These are phyloP conservation scores for Babjeviella inositovora DNA, from an alignment of 805 yeast species.

Conservation along the genomic window DNA sequence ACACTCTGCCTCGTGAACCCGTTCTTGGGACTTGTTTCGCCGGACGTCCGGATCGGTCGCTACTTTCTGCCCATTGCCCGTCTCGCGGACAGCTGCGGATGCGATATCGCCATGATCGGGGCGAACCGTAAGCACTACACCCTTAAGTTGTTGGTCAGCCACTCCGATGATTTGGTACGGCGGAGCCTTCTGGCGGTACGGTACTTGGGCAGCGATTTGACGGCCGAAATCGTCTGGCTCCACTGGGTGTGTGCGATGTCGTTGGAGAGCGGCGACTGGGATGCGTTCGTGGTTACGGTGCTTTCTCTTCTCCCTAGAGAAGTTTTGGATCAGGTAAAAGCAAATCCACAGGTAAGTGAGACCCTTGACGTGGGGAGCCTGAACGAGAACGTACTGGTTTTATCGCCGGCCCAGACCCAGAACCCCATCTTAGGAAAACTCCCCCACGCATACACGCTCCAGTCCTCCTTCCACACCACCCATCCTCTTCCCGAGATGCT, in stretches of 20 bases:
- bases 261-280: slow-evolving; percentile 40
- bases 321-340: too few species aligned
- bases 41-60: background rate
- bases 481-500: slow-evolving; percentile 3
- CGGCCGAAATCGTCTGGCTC: slow-evolving; percentile 41
- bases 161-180: slow-evolving; percentile 22
- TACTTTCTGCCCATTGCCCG: slow-evolving; percentile 6
- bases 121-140: slow-evolving; percentile 9
- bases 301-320: slow-evolving; percentile 24
- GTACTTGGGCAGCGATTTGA: slow-evolving; percentile 38
- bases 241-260: slow-evolving; percentile 44
- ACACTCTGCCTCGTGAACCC: slow-evolving; percentile 35
- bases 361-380: slow-evolving; percentile 1
- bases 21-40: too few species aligned
- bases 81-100: slow-evolving; percentile 13
- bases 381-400: slow-evolving; percentile 9
- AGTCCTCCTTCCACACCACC: too few species aligned
- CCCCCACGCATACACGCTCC: too few species aligned
- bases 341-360: too few species aligned
- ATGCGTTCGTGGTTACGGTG: slow-evolving; percentile 33
- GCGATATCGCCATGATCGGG: slow-evolving; percentile 9
- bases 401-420: slow-evolving; percentile 8
- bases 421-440: too few species aligned
- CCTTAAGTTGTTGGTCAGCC: slow-evolving; percentile 21
- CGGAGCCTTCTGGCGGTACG: slow-evolving; percentile 32